Conservation (phyloP, 179 eudicot species). For the Dionaea muscipula region DNA sequence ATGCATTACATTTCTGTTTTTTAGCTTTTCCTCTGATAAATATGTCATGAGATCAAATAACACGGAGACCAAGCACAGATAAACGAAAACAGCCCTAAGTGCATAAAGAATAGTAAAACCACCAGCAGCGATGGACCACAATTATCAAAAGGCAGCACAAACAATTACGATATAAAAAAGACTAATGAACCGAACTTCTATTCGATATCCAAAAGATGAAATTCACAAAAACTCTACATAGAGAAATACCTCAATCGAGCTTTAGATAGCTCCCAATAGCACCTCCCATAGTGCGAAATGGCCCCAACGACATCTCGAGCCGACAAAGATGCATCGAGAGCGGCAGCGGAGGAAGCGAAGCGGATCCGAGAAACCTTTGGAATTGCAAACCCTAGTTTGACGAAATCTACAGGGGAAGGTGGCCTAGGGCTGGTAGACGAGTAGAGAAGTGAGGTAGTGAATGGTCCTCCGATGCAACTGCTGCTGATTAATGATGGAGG, state of each 20-base stretch:
- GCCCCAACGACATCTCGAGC: constrained; percentile 30
- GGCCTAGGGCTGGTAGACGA: constrained; percentile 30
- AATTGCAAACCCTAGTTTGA: constrained; percentile 17
- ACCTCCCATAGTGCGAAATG: constrained; percentile 48
- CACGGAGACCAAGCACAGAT: too few relatives aligned
- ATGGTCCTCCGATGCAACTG: constrained; percentile 7
- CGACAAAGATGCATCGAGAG: constrained; percentile 19
- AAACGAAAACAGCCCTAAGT: too few relatives aligned
- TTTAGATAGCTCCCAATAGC: constrained; percentile 93
- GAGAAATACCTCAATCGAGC: constrained; percentile 52
- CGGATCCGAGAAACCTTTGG: constrained; percentile 7
- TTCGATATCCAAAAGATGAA: too few relatives aligned
- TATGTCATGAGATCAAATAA: too few relatives aligned
- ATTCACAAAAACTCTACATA: not conserved
- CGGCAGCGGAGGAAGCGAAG: constrained; percentile 12
- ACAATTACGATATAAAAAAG: too few relatives aligned
- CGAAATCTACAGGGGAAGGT: constrained; percentile 17
- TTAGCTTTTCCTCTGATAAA: too few relatives aligned
- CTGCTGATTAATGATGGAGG: constrained; percentile 2
- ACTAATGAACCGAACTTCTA: too few relatives aligned
- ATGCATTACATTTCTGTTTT: too few relatives aligned
- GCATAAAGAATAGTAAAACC: too few relatives aligned
- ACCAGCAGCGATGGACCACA: too few relatives aligned
- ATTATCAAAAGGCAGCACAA: too few relatives aligned
- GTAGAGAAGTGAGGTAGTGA: constrained; percentile 17